Evolutionary conservation across 2,329 filamentous ascomycete species (phyloP), one percentile per base, ranked within the genome.

Genomic region (Rutstroemia sydowiana): DNA sequence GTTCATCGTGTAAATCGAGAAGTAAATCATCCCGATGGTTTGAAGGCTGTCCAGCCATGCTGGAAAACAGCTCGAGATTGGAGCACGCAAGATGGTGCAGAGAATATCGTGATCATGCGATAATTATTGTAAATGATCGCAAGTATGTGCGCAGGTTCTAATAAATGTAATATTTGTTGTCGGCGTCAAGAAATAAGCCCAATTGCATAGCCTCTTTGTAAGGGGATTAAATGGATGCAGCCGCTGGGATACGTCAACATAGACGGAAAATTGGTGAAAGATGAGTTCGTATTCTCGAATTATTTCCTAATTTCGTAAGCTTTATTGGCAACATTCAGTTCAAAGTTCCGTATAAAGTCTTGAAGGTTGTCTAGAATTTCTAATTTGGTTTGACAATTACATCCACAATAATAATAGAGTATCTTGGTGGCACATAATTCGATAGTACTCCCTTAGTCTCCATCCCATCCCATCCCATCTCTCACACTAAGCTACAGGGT

Each of bases 1-100:
- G 80, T 53, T 84, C 77, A 64, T 85, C 82, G 63, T 87, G 82
- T 59, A 88, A 75, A 68, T 90, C 87, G 66, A 91, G 81, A 53
- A 91, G 76, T 55, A 89, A 77, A 66, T 84, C 77, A 65, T 81
- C 59, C 50, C 63, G 59, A 51, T 65, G 59, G 54, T 55, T 68
- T 71, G 75, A 68, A 65, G 74, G 74, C 66, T 73, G 74, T 72
- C 79, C 79, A 71, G 80, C 75, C 81, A 85, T 85, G 71, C 73
- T 73, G 72, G 62, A 57, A 52, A 50, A 55, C 55, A 64, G 60
- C 58, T 60, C 47, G 40, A 45, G 46, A 48, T 40, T 48, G 59
- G 61, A 59, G 60, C 61, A 62, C 51, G 62, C 54, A 54, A 53
- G 51, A 55, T 48, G 45, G 57, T 55, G 54, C 57, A 58, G 48